Evolutionary conservation across 2,329 filamentous ascomycete species (phyloP).

Genomic region (Penicillium sp.): DNA sequence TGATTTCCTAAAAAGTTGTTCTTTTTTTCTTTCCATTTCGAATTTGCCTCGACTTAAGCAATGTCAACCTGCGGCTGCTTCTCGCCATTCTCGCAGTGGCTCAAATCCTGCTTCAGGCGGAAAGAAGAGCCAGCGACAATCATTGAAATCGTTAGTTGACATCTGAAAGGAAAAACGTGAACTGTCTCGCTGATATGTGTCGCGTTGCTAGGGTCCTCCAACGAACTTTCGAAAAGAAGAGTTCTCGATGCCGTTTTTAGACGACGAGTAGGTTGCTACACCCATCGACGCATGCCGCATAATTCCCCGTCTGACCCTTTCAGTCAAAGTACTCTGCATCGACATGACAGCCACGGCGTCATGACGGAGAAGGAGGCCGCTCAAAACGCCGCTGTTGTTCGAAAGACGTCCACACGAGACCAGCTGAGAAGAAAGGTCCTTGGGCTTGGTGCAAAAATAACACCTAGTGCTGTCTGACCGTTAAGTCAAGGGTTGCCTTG

Average conservation of each 20-base stretch:
- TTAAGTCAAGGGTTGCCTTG: neutral
- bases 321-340: constrained; percentile 30
- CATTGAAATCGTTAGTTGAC: constrained; percentile 32
- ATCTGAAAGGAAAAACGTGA: neutral
- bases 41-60: neutral
- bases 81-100: constrained; percentile 30
- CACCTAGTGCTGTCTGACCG: neutral
- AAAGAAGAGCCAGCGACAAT: constrained; percentile 21
- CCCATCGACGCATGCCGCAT: neutral
- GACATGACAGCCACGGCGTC: constrained; percentile 27
- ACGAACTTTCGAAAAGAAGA: constrained; percentile 43
- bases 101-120: constrained; percentile 31
- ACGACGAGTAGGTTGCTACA: constrained; percentile 29
- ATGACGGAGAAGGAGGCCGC: constrained; percentile 26
- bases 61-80: constrained; percentile 27
- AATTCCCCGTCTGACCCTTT: constrained; percentile 19
- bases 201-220: constrained; percentile 31
- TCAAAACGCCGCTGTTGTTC: constrained; percentile 21
- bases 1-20: neutral
- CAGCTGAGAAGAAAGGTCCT: constrained; percentile 15
- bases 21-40: neutral
- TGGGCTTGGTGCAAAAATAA: constrained; percentile 4
- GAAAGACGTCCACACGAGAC: constrained; percentile 24
- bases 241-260: constrained; percentile 34
- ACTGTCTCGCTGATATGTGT: neutral